Percentiles rank a stretch among this genome's conserved stretches.
Conservation (phyloP, 2,329 filamentous ascomycete genomes). For the Elsinoe fawcettii region DNA sequence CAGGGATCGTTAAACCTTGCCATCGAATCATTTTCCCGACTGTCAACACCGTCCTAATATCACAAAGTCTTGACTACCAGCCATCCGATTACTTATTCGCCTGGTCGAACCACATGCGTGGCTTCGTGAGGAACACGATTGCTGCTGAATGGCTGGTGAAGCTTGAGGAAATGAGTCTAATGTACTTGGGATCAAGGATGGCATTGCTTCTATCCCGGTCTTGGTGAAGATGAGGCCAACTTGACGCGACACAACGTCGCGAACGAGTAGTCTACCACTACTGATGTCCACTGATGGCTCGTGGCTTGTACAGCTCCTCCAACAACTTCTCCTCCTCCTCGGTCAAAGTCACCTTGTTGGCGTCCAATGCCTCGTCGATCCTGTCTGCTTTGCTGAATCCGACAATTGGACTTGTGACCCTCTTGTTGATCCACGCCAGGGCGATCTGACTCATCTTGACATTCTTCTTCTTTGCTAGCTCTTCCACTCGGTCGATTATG, state of each 20-base stretch:
- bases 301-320: constrained; percentile 41
- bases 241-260: too few species aligned
- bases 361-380: constrained; percentile 44
- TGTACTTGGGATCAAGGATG: too few species aligned
- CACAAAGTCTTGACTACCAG: neutral
- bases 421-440: constrained; percentile 47
- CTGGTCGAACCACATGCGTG: too few species aligned
- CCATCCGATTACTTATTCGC: neutral
- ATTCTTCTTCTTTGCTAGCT: constrained; percentile 50
- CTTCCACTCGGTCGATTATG: constrained; percentile 50
- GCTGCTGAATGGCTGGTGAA: neutral
- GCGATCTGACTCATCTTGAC: constrained; percentile 58
- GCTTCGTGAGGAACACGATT: too few species aligned
- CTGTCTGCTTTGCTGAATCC: constrained; percentile 43
- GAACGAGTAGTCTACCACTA: neutral
- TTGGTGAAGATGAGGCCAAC: too few species aligned
- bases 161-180: too few species aligned
- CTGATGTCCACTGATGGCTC: constrained; percentile 23
- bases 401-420: constrained; percentile 42
- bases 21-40: neutral
- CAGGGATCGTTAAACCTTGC: neutral
- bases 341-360: constrained; percentile 37
- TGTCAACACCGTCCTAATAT: neutral
- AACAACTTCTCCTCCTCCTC: constrained; percentile 45
- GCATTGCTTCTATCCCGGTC: too few species aligned